phyloP scores from a whole-genome alignment of 2,329 filamentous ascomycete species.

The Fusarium avenaceum region DNA sequence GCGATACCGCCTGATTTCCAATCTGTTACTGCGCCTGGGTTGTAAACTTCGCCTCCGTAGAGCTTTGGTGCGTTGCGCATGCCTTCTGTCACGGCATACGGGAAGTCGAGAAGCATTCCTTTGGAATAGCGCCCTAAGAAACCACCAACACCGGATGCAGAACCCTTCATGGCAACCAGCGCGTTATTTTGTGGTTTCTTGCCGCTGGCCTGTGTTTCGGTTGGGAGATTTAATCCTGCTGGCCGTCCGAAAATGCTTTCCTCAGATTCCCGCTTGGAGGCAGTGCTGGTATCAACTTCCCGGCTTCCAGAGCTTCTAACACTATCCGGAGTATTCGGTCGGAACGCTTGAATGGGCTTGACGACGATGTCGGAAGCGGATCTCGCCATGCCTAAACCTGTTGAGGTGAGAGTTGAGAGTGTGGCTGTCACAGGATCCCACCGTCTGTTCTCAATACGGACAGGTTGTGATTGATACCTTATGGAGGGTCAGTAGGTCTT shows the following conservation, averaged over 20 bases:
- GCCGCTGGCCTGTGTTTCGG: background rate
- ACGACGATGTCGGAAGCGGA: conserved; percentile 31
- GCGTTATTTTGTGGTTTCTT: conserved; percentile 11
- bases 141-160: conserved; percentile 16
- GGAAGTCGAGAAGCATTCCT: conserved; percentile 27
- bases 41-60: conserved; percentile 23
- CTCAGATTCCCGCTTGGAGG: fast-evolving
- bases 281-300: fast-evolving
- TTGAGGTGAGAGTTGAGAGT: conserved; percentile 20
- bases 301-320: fast-evolving
- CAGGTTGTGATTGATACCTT: conserved; percentile 7
- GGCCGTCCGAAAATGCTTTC: background rate
- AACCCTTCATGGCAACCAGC: conserved; percentile 20
- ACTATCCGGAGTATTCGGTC: background rate
- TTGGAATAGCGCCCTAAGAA: conserved; percentile 40
- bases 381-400: conserved; percentile 8
- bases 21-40: conserved; percentile 20
- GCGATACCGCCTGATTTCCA: conserved; percentile 26
- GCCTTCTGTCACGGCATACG: conserved; percentile 39
- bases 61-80: conserved; percentile 34
- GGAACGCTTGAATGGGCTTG: conserved; percentile 24
- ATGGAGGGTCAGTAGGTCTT: background rate
- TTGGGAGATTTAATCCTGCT: background rate
- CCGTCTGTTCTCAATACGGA: conserved; percentile 28
- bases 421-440: conserved; percentile 42